phyloP scores from a whole-genome alignment of 2,329 filamentous ascomycete species.

The Beauveria australis region DNA sequence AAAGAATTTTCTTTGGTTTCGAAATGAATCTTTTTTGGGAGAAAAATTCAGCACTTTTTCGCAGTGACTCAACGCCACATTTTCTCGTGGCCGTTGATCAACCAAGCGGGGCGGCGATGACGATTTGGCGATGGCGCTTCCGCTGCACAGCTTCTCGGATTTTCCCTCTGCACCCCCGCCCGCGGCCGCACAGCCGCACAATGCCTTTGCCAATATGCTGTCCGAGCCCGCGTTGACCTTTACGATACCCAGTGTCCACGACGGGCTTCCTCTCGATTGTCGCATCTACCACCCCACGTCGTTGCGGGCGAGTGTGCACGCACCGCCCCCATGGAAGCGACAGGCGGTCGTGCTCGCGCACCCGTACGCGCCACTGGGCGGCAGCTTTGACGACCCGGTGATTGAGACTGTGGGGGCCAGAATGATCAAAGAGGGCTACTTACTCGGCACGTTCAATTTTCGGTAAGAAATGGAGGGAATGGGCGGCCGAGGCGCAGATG shows the following conservation, averaged over 20 bases:
- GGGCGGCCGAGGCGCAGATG: neutral
- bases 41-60: neutral
- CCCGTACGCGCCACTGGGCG: conserved; percentile 83
- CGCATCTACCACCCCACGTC: conserved; percentile 68
- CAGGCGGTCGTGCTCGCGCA: conserved; percentile 67
- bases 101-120: neutral
- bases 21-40: neutral
- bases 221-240: conserved; percentile 56
- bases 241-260: conserved; percentile 76
- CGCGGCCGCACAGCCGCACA: conserved; percentile 6
- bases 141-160: neutral
- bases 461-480: conserved; percentile 42
- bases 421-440: conserved; percentile 60
- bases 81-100: neutral
- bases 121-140: neutral
- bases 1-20: too few relatives aligned
- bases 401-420: conserved; percentile 58
- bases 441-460: conserved; percentile 89
- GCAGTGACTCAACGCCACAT: neutral
- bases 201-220: conserved; percentile 34
- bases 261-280: conserved; percentile 67
- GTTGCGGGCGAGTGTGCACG: conserved; percentile 19
- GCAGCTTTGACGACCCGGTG: conserved; percentile 73
- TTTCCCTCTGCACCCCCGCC: neutral
- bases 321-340: conserved; percentile 34